These are phyloP conservation scores for Alternaria novae-zelandiae DNA, from an alignment of 2,329 filamentous ascomycete genomes.

Conservation along the genomic window DNA sequence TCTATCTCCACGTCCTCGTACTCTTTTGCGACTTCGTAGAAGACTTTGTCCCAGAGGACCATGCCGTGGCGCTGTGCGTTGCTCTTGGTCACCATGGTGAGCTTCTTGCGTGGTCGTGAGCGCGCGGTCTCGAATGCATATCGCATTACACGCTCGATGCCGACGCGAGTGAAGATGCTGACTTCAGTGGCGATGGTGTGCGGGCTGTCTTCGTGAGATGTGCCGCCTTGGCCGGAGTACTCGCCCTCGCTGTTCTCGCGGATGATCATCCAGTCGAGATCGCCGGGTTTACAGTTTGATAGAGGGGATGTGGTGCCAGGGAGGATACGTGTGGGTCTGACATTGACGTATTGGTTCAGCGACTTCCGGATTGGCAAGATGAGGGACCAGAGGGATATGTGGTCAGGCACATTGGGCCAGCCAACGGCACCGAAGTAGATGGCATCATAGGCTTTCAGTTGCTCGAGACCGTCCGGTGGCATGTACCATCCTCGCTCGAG, in stretches of 20 bases:
- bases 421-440: slow-evolving; percentile 67
- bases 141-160: slow-evolving; percentile 56
- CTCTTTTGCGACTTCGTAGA: slow-evolving; percentile 54
- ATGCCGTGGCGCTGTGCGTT: slow-evolving; percentile 59
- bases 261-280: slow-evolving; percentile 58
- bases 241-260: slow-evolving; percentile 58
- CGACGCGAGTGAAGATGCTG: slow-evolving; percentile 55
- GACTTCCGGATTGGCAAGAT: slow-evolving; percentile 71
- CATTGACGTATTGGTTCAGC: slow-evolving; percentile 72
- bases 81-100: slow-evolving; percentile 59
- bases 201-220: slow-evolving; percentile 49
- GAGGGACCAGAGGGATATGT: slow-evolving; percentile 71
- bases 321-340: slow-evolving; percentile 60
- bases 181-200: slow-evolving; percentile 55
- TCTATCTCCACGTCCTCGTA: slow-evolving; percentile 55
- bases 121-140: slow-evolving; percentile 57
- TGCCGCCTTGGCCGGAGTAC: slow-evolving; percentile 56
- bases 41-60: slow-evolving; percentile 58
- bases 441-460: slow-evolving; percentile 61
- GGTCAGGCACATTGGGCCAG: slow-evolving; percentile 68
- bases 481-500: slow-evolving; percentile 61
- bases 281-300: slow-evolving; percentile 38
- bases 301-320: slow-evolving; percentile 52
- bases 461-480: slow-evolving; percentile 58
- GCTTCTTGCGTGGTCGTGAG: slow-evolving; percentile 51